Conservation (phyloP, 805 yeast genomes). For the Monosporozyma servazzii region DNA sequence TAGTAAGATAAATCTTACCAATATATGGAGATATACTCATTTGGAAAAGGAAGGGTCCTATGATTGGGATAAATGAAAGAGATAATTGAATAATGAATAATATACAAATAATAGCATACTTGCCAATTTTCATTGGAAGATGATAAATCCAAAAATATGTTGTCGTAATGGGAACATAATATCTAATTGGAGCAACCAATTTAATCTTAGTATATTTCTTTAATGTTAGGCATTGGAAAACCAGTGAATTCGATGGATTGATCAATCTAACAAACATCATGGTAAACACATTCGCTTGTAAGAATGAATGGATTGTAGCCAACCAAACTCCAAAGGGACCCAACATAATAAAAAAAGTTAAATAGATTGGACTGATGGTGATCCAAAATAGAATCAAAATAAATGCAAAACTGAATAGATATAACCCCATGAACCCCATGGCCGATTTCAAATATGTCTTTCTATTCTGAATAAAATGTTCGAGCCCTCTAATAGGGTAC, state of each 20-base stretch:
- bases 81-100: conserved; percentile 8
- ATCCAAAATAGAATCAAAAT: conserved; percentile 22
- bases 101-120: conserved; percentile 12
- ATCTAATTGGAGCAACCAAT: conserved; percentile 16
- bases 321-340: conserved; percentile 26
- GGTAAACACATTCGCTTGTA: conserved; percentile 25
- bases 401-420: conserved; percentile 13
- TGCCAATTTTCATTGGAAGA: conserved; percentile 20
- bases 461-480: conserved; percentile 11
- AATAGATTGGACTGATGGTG: conserved; percentile 26
- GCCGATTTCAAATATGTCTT: conserved; percentile 10
- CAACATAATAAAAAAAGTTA: conserved; percentile 19
- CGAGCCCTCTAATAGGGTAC: conserved; percentile 21
- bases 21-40: conserved; percentile 22
- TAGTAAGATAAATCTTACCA: conserved; percentile 23
- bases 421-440: conserved; percentile 9
- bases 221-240: conserved; percentile 8
- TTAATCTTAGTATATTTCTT: conserved; percentile 8
- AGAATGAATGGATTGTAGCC: conserved; percentile 22
- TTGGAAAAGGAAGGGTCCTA: conserved; percentile 25
- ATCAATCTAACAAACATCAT: conserved; percentile 27
- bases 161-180: conserved; percentile 21
- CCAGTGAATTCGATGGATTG: conserved; percentile 17
- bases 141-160: conserved; percentile 24
- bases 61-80: conserved; percentile 22